A percentile compares a stretch with the other conserved stretches of the same genome.
Conservation (phyloP, 2,329 filamentous ascomycete species). For the Aspergillus fumigatus region DNA sequence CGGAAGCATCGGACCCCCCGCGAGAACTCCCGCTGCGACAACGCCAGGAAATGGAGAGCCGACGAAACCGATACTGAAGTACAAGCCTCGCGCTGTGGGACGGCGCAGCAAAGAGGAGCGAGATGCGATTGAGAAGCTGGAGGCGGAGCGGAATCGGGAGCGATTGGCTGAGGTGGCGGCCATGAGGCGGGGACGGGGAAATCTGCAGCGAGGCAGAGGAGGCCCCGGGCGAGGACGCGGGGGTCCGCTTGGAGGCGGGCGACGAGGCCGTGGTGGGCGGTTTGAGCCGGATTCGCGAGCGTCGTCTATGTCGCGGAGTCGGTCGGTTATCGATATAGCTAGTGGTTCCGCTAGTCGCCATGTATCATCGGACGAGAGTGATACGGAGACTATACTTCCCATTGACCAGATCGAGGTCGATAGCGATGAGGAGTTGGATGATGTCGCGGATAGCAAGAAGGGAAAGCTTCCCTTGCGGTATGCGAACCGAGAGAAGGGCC, state of each 20-base stretch:
- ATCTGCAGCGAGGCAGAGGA: conserved; percentile 23
- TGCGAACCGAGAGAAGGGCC: conserved; percentile 22
- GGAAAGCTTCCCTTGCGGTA: conserved; percentile 29
- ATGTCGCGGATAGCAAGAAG: conserved; percentile 22
- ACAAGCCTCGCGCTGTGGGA: conserved; percentile 37
- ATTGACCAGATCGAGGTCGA: conserved; percentile 56
- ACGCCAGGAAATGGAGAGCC: conserved; percentile 21
- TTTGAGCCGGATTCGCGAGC: conserved; percentile 22
- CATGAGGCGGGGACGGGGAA: conserved; percentile 32
- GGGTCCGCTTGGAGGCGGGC: conserved; percentile 23
- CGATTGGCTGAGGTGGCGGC: conserved; percentile 38
- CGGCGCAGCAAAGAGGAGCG: conserved; percentile 45
- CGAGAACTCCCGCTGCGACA: conserved; percentile 11
- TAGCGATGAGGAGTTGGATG: conserved; percentile 47
- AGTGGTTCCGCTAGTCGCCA: conserved; percentile 21
- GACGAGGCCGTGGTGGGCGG: conserved; percentile 20
- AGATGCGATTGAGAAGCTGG: conserved; percentile 39
- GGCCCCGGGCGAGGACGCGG: conserved; percentile 29
- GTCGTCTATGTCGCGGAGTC: conserved; percentile 26
- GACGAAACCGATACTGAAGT: conserved; percentile 39
- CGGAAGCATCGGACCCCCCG: conserved; percentile 32
- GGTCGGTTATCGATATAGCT: conserved; percentile 24
- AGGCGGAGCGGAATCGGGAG: conserved; percentile 38
- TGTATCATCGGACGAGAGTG: conserved; percentile 43
- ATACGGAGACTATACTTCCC: conserved; percentile 45